These are phyloP conservation scores for Pyropia haitanensis DNA, from an alignment of 23 red algal species.

Conservation along the genomic window DNA sequence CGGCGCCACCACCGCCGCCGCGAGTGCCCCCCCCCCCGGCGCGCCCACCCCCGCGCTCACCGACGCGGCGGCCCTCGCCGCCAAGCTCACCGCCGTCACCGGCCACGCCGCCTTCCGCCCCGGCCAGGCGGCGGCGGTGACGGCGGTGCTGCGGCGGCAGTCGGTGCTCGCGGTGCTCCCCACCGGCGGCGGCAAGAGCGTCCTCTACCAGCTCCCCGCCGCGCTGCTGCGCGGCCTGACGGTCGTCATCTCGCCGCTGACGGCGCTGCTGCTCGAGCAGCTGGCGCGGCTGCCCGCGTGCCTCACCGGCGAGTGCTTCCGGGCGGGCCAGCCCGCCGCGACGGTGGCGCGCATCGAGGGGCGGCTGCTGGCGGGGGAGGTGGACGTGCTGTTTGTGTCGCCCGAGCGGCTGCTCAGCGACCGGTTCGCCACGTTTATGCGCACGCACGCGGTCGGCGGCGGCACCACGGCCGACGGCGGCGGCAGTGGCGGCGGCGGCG, in stretches of 20 bases:
- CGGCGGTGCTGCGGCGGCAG: conserved; percentile 11
- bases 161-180: conserved; percentile 44
- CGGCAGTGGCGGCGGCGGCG: background rate
- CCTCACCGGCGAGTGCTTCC: conserved; percentile 39
- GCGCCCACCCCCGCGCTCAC: no score
- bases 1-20: no score
- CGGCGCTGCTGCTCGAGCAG: conserved; percentile 56
- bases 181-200: conserved; percentile 50
- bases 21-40: no score
- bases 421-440: conserved; percentile 20
- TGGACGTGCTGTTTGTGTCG: conserved; percentile 67
- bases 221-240: conserved; percentile 47
- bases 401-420: conserved; percentile 50
- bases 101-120: conserved; percentile 15
- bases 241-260: conserved; percentile 59
- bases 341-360: conserved; percentile 4
- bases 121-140: conserved; percentile 26
- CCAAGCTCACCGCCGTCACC: conserved; percentile 1
- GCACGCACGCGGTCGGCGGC: background rate
- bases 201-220: conserved; percentile 63
- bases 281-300: conserved; percentile 7
- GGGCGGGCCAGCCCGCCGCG: conserved; percentile 8
- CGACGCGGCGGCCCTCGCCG: no score
- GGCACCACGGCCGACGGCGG: background rate
- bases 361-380: conserved; percentile 15